A percentile compares a stretch with the other conserved stretches of the same genome.
phyloP scores from a whole-genome alignment of 2,329 filamentous ascomycete genomes.

The Penicillium sp. region DNA sequence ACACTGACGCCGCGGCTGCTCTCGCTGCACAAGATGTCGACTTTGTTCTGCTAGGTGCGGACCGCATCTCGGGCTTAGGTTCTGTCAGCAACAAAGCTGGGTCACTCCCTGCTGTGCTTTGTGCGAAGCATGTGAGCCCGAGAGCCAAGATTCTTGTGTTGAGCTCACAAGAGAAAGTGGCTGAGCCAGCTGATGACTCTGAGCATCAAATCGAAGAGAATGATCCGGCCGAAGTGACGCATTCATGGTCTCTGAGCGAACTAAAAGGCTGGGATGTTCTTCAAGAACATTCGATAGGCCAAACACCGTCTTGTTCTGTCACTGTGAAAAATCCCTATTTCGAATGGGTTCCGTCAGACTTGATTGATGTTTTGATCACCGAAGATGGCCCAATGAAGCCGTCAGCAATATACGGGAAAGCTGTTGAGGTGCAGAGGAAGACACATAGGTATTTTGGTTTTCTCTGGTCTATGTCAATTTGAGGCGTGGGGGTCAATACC shows the following conservation, averaged over 20 bases:
- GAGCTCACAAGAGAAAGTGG: conserved; percentile 58
- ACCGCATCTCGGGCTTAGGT: conserved; percentile 53
- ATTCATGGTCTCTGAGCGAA: conserved; percentile 40
- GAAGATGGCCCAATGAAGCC: conserved; percentile 44
- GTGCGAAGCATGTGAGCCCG: conserved; percentile 47
- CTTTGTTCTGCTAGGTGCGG: conserved; percentile 58
- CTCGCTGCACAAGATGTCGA: conserved; percentile 50
- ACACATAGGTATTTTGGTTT: conserved; percentile 18
- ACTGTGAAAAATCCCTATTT: conserved; percentile 49
- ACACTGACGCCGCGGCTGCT: conserved; percentile 56
- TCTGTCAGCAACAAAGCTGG: conserved; percentile 64
- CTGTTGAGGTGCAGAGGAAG: conserved; percentile 16
- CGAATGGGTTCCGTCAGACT: conserved; percentile 51
- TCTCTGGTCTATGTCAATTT: neutral
- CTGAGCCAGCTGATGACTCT: conserved; percentile 44
- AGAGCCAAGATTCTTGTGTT: conserved; percentile 49
- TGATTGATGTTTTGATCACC: conserved; percentile 52
- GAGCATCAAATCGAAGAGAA: conserved; percentile 50
- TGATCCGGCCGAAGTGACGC: conserved; percentile 46
- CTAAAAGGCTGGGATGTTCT: conserved; percentile 23
- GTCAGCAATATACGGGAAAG: conserved; percentile 19
- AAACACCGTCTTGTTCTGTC: conserved; percentile 19
- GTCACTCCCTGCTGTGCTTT: conserved; percentile 53
- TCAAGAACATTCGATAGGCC: conserved; percentile 8
- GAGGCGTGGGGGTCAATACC: no score